Percentiles rank a stretch among this genome's conserved stretches.
phyloP scores from a whole-genome alignment of 371 early-diverging fungal species.

The Thermomucor indicae-seudaticae region DNA sequence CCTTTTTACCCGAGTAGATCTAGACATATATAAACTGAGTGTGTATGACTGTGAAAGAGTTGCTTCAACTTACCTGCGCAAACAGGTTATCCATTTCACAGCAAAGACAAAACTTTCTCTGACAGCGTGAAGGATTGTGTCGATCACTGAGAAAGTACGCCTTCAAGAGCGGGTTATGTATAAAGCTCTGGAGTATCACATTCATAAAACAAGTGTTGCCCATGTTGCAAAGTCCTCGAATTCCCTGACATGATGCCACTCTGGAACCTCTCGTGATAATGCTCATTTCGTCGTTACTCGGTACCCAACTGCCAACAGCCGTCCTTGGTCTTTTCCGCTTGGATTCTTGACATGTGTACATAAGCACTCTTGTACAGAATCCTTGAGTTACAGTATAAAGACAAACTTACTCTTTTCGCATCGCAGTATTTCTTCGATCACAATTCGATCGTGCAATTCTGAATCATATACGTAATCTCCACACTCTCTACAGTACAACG shows the following conservation, averaged over 20 bases:
- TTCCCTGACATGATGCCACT: constrained; percentile 58
- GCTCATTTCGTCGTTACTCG: constrained; percentile 47
- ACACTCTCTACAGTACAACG: constrained; percentile 76
- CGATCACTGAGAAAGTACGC: constrained; percentile 85
- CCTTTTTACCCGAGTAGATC: constrained; percentile 67
- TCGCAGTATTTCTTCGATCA: constrained; percentile 50
- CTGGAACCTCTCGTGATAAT: constrained; percentile 43
- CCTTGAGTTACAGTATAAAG: no score
- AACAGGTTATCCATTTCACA: constrained; percentile 89
- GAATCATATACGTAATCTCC: constrained; percentile 84
- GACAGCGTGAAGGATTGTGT: constrained; percentile 71
- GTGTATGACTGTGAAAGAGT: neutral
- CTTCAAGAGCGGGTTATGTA: constrained; percentile 87
- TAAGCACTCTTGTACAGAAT: no score
- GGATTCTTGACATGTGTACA: no score
- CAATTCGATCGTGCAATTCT: constrained; percentile 59
- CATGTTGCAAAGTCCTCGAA: constrained; percentile 90
- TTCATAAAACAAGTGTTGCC: constrained; percentile 96
- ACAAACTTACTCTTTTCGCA: constrained; percentile 5
- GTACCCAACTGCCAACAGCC: constrained; percentile 26
- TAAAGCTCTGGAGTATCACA: constrained; percentile 85
- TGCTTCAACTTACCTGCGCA: constrained; percentile 43
- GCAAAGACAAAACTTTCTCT: constrained; percentile 75
- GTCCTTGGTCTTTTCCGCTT: constrained; percentile 23
- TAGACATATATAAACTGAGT: constrained; percentile 15